Conservation (phyloP, 164 flowering plant species). For the Vitis cinerea region DNA sequence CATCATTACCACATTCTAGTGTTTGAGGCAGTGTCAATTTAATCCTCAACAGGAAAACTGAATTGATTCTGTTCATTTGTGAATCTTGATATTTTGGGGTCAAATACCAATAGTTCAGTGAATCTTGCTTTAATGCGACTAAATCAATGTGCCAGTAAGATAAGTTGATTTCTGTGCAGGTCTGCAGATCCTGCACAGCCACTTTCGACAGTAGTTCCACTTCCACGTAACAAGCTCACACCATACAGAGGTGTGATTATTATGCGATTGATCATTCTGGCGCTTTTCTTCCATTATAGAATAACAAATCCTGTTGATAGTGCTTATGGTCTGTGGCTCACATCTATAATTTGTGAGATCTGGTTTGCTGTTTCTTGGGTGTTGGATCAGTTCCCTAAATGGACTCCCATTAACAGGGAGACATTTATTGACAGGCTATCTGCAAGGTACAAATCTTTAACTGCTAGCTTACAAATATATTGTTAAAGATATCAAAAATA, state of each 20-base stretch:
- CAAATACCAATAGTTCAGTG: no score
- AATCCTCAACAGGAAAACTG: no score
- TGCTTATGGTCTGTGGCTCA: conserved; percentile 84
- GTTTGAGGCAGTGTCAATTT: no score
- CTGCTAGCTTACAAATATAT: not conserved
- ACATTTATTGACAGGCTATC: conserved; percentile 69
- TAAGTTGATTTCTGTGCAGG: conserved; percentile 42
- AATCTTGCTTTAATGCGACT: not conserved
- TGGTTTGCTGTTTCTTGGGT: conserved; percentile 98
- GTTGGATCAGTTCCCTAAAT: conserved; percentile 97
- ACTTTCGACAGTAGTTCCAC: conserved; percentile 67
- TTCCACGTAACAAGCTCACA: conserved; percentile 57
- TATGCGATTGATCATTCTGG: conserved; percentile 75
- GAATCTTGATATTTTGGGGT: not conserved
- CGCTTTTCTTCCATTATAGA: conserved; percentile 87
- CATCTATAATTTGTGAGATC: conserved; percentile 94
- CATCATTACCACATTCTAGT: no score
- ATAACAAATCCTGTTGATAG: conserved; percentile 88
- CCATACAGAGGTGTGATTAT: conserved; percentile 83
- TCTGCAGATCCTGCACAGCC: conserved; percentile 52
- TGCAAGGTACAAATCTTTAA: conserved; percentile 53
- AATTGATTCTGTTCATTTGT: no score
- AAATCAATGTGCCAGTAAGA: not conserved
- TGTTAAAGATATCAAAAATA: not conserved
- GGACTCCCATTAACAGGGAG: conserved; percentile 76